These are phyloP conservation scores for Ophiosphaerella herpotricha DNA, from an alignment of 2,329 filamentous ascomycete genomes.

Conservation along the genomic window DNA sequence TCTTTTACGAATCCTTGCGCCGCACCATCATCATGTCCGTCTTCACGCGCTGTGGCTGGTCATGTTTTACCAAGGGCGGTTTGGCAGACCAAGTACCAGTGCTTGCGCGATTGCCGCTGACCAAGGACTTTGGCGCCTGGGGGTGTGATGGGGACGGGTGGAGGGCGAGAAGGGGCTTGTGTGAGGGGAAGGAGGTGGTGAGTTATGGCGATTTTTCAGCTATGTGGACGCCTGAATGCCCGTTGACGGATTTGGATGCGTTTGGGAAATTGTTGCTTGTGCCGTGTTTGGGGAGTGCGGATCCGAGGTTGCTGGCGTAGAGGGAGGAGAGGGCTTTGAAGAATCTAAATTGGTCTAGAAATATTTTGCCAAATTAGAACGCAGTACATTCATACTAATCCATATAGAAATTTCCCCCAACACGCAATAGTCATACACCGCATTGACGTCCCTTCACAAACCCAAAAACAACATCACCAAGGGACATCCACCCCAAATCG, in stretches of 20 bases:
- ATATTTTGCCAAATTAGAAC: too few species aligned
- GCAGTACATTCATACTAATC: too few species aligned
- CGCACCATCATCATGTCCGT: slow-evolving; percentile 35
- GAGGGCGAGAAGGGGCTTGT: slow-evolving; percentile 7
- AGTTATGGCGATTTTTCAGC: slow-evolving; percentile 27
- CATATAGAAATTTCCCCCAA: too few species aligned
- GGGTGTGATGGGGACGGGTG: slow-evolving; percentile 13
- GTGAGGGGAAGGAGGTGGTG: slow-evolving; percentile 17
- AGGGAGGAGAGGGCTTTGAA: background rate
- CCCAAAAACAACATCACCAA: slow-evolving; percentile 39
- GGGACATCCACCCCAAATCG: slow-evolving; percentile 49
- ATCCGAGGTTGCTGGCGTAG: slow-evolving; percentile 20
- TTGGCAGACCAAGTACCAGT: slow-evolving; percentile 29
- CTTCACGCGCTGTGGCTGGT: slow-evolving; percentile 32
- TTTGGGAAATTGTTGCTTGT: slow-evolving; percentile 33
- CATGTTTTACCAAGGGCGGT: slow-evolving; percentile 19
- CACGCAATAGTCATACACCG: too few species aligned
- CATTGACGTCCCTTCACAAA: too few species aligned
- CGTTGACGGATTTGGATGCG: slow-evolving; percentile 16
- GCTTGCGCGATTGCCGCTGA: slow-evolving; percentile 26
- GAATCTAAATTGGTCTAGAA: too few species aligned
- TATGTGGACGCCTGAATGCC: slow-evolving; percentile 15
- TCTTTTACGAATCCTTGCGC: slow-evolving; percentile 36
- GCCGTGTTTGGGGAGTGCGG: slow-evolving; percentile 28
- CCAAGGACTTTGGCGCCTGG: slow-evolving; percentile 24